Percentiles rank a stretch among this genome's conserved stretches.
Conservation (phyloP, 495 filamentous ascomycete genomes). For the Baudoinia panamericana region DNA sequence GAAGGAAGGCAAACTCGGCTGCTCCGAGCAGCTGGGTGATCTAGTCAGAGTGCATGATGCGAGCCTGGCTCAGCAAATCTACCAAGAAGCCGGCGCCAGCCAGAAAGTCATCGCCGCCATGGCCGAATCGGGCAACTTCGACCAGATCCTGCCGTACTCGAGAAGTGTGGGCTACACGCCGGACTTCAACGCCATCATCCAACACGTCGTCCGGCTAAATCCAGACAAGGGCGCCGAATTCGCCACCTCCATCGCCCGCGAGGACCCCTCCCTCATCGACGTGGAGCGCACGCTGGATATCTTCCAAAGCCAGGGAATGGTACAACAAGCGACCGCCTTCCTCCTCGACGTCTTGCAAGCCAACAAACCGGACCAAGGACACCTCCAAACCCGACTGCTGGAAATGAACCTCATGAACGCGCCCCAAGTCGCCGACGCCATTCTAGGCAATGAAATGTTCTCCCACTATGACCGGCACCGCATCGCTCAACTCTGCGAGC, state of each 20-base stretch:
- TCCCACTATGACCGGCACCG: constrained; percentile 82
- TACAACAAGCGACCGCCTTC: constrained; percentile 95
- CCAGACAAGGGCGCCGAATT: constrained; percentile 94
- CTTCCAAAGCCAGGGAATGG: constrained; percentile 93
- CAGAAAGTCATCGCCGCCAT: constrained; percentile 89
- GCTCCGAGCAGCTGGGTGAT: constrained; percentile 91
- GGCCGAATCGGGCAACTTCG: constrained; percentile 91
- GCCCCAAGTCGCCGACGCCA: constrained; percentile 93
- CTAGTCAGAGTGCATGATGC: constrained; percentile 81
- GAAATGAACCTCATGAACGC: constrained; percentile 98
- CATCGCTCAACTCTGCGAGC: constrained; percentile 82
- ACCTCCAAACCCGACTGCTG: constrained; percentile 82
- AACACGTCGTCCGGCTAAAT: constrained; percentile 71
- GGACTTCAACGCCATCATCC: constrained; percentile 78
- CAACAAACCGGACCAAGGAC: constrained; percentile 85
- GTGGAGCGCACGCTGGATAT: constrained; percentile 93
- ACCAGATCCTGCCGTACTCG: constrained; percentile 85
- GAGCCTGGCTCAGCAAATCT: constrained; percentile 70
- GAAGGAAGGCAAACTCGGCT: constrained; percentile 84
- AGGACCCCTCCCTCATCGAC: constrained; percentile 73
- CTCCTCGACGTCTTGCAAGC: constrained; percentile 85
- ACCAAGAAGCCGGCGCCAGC: constrained; percentile 71
- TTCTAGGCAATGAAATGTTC: constrained; percentile 95
- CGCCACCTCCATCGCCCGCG: constrained; percentile 73
- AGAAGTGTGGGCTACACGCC: constrained; percentile 72